A percentile compares a stretch with the other conserved stretches of the same genome.
Evolutionary conservation across 1,284 basidiomycete genomes (phyloP).

Genomic region (Malassezia psittaci): DNA sequence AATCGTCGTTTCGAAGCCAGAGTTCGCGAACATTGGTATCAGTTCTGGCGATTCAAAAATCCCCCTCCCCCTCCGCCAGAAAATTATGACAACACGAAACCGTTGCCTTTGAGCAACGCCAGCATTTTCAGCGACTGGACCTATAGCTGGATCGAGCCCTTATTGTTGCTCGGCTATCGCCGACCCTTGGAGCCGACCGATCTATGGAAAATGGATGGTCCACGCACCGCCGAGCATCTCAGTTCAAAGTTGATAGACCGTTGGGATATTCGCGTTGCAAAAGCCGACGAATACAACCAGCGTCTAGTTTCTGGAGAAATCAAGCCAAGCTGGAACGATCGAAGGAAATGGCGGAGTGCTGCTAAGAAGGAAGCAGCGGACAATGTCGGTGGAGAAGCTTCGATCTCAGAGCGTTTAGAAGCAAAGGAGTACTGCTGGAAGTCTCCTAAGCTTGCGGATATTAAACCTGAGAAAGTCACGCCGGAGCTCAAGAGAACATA

Average conservation of each 20-base stretch:
- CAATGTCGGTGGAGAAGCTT: slow-evolving; percentile 19
- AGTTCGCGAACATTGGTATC: slow-evolving; percentile 40
- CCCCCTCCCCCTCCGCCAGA: slow-evolving; percentile 35
- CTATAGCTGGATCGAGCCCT: slow-evolving; percentile 64
- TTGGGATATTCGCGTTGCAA: slow-evolving; percentile 57
- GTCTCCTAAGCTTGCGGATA: not conserved
- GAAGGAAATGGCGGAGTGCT: slow-evolving; percentile 57
- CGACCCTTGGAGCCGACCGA: slow-evolving; percentile 71
- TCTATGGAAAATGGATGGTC: slow-evolving; percentile 65
- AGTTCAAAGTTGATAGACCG: slow-evolving; percentile 58
- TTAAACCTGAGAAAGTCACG: not conserved
- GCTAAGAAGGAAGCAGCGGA: slow-evolving; percentile 5
- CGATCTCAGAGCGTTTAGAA: slow-evolving; percentile 20
- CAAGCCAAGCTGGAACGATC: slow-evolving; percentile 53
- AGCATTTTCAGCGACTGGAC: slow-evolving; percentile 54
- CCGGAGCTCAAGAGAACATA: not conserved
- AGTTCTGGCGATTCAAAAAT: slow-evolving; percentile 40
- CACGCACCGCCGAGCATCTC: slow-evolving; percentile 54
- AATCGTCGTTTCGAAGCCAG: slow-evolving; percentile 28
- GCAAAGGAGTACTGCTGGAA: slow-evolving; percentile 29
- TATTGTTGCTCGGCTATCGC: slow-evolving; percentile 60
- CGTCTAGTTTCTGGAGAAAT: slow-evolving; percentile 60
- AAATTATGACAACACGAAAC: slow-evolving; percentile 55
- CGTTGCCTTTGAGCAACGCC: slow-evolving; percentile 55
- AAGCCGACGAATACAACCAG: slow-evolving; percentile 62